Base-by-base conservation (phyloP, 2,329 filamentous ascomycete genomes). In the Juglanconis sp. region DNA sequence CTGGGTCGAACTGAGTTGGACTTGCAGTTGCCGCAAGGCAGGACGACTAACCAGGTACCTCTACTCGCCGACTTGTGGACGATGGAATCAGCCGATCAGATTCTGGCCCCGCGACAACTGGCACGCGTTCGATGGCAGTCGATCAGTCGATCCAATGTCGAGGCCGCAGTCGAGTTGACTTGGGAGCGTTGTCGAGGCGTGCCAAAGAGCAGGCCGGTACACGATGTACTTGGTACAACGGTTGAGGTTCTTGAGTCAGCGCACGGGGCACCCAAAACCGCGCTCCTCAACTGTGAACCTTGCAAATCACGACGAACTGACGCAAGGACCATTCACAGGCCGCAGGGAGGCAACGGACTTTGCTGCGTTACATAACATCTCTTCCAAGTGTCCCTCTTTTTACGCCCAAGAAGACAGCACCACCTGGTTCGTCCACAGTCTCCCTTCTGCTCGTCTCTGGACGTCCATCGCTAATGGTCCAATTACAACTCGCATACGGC, bases 261-360 rank as follows among this genome's bases (percentile, higher is more conserved):
- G 50, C 52, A 24, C 36, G 46, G 55, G 46, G 38, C 46, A 46
- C 57, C 52, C 51, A 49, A 59, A 53, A 59, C 35, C 46, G 57
- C 15, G 49, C 35, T 44, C 51, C 35, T 46, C 31, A 30, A 13
- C 17, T 10, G 3, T 9, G 42, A 17, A 55, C 11, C 42, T 13
- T 11, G 4, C 10, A 30, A 44, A 30, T 32, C 11, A 30, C 31
- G 15, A 7, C 32, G 34, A 13, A 30, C 17, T 44, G 40, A 42
- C 11, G 24, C 51, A 15, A 40, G 54, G 30, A 34, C 55, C 55
- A 51, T 17, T 57, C 55, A 57, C 55, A 44, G 55, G 55, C 46
- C 47, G 44, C 10, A 30, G 9, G 32, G 15, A 30, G 7, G 42
- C 31, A 40, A 36, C 55, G 32, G 30, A 36, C 44, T 15, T 38